Conservation (phyloP, 768 basidiomycete species). For the Amanita exitialis region DNA sequence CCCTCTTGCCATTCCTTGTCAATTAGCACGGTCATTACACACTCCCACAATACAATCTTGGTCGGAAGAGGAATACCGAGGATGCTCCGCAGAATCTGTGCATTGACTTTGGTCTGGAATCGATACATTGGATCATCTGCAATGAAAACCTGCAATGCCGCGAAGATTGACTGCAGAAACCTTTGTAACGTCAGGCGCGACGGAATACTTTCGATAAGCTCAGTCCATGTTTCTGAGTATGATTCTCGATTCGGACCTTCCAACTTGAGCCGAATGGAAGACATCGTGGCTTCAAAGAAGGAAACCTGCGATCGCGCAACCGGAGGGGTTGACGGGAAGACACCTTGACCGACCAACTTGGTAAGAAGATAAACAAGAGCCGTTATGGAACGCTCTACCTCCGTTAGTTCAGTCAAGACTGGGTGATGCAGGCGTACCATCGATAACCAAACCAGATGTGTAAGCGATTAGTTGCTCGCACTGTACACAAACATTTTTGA, state of each 20-base stretch:
- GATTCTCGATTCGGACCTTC: constrained; percentile 12
- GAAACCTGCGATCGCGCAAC: constrained; percentile 53
- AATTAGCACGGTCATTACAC: constrained; percentile 35
- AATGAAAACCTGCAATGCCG: constrained; percentile 28
- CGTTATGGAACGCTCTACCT: constrained; percentile 23
- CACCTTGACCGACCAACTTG: constrained; percentile 59
- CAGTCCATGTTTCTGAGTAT: constrained; percentile 44
- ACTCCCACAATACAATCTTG: constrained; percentile 42
- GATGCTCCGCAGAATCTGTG: constrained; percentile 37
- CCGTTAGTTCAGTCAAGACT: constrained; percentile 1
- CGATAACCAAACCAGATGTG: constrained; percentile 24
- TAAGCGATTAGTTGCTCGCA: constrained; percentile 40
- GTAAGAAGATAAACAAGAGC: constrained; percentile 45
- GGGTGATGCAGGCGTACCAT: constrained; percentile 24
- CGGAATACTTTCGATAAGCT: constrained; percentile 33
- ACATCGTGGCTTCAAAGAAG: constrained; percentile 49
- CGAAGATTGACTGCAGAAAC: constrained; percentile 50
- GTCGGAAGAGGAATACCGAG: constrained; percentile 40
- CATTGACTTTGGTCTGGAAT: constrained; percentile 42
- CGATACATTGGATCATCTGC: constrained; percentile 24
- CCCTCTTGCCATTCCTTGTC: constrained; percentile 50
- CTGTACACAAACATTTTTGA: constrained; percentile 39
- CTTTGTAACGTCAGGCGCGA: constrained; percentile 45
- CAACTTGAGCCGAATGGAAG: constrained; percentile 35
- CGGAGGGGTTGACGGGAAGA: constrained; percentile 46